Evolutionary conservation across 2,329 filamentous ascomycete species (phyloP).

Genomic region (Curvularia eragrostidis): DNA sequence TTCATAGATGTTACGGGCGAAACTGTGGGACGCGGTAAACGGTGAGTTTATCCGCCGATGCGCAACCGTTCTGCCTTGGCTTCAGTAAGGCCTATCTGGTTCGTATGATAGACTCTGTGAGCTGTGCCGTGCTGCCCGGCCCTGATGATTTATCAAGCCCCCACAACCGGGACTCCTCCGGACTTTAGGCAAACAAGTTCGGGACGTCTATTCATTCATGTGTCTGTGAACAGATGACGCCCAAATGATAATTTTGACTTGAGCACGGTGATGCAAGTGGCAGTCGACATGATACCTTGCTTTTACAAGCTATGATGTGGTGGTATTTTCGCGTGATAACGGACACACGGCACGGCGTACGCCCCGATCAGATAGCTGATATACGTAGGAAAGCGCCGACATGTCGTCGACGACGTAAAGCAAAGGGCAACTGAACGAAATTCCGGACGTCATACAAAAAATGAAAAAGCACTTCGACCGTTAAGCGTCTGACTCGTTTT

Average conservation of each 20-base stretch:
- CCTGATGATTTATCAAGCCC: background rate
- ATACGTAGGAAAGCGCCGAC: background rate
- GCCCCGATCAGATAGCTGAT: background rate
- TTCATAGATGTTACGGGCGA: background rate
- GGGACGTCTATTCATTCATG: background rate
- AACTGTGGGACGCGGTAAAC: background rate
- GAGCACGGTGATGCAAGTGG: background rate
- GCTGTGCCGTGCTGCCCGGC: background rate
- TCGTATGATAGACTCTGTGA: background rate
- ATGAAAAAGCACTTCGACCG: background rate
- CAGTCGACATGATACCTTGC: background rate
- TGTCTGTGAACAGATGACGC: background rate
- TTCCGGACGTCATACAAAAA: background rate
- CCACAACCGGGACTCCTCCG: background rate
- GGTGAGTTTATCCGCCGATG: background rate
- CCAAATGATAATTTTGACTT: background rate
- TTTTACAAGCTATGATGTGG: background rate
- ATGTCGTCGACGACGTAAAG: background rate
- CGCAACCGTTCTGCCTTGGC: background rate
- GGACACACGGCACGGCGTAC: background rate
- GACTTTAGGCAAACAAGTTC: background rate
- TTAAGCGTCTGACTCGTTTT: background rate
- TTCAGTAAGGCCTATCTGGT: background rate
- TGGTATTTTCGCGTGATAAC: background rate
- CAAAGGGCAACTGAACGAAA: background rate